phyloP scores from a whole-genome alignment of 352 stramenopile species.

The Elongisporangium senticosum region DNA sequence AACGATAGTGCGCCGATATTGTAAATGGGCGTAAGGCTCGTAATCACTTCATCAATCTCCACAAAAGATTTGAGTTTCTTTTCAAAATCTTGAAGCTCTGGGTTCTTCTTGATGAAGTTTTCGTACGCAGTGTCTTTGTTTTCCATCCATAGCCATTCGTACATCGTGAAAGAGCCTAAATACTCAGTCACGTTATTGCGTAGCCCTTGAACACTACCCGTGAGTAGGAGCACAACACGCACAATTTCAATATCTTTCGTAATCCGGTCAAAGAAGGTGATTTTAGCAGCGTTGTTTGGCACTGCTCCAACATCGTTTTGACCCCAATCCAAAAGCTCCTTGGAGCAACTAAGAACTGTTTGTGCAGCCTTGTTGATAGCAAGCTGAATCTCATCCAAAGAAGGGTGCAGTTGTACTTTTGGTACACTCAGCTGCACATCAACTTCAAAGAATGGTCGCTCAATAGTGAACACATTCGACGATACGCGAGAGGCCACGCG shows the following conservation, averaged over 20 bases:
- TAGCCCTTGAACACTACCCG: constrained; percentile 95
- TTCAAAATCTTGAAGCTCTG: constrained; percentile 96
- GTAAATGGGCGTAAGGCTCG: constrained; percentile 78
- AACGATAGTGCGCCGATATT: constrained; percentile 97
- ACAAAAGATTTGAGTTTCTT: constrained; percentile 95
- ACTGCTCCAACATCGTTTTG: constrained; percentile 44
- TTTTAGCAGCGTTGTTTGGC: constrained; percentile 28
- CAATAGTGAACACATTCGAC: constrained; percentile 87
- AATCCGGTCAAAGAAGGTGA: constrained; percentile 97
- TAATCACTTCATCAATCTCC: constrained; percentile 93
- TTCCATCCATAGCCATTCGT: constrained; percentile 98
- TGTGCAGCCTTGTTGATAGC: constrained; percentile 97
- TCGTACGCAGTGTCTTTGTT: constrained; percentile 96
- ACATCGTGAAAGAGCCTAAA: constrained; percentile 91
- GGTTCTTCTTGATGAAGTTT: constrained; percentile 91
- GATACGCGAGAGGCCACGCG: constrained; percentile 90
- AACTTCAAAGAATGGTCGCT: constrained; percentile 97
- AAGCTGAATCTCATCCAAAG: constrained; percentile 96
- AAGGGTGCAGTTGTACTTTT: constrained; percentile 92
- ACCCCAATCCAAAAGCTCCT: constrained; percentile 94
- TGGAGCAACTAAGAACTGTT: constrained; percentile 96
- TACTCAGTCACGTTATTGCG: constrained; percentile 98
- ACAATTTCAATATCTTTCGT: constrained; percentile 99
- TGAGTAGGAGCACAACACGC: constrained; percentile 95
- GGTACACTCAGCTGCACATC: constrained; percentile 95